phyloP scores from a whole-genome alignment of 208 protist genomes.

The Wallacemonas sp. region DNA sequence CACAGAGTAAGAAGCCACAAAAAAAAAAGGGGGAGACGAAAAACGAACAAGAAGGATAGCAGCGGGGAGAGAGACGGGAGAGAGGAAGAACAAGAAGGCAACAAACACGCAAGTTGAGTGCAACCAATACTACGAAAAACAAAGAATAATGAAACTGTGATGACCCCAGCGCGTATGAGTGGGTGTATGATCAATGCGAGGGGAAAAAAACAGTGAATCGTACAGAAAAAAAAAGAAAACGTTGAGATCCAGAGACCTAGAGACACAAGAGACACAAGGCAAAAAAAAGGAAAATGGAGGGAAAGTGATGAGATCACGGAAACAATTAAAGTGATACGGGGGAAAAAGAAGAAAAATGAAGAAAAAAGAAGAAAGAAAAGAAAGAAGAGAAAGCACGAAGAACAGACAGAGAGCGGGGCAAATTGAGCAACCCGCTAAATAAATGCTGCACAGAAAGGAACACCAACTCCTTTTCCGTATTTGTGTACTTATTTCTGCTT shows the following conservation, averaged over 20 bases:
- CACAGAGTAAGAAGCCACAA: slow-evolving; percentile 16
- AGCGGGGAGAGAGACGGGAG: slow-evolving; percentile 2
- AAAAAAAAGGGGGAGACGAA: background rate
- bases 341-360: slow-evolving; percentile 2
- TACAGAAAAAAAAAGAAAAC: slow-evolving; percentile 12
- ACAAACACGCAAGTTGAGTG: too few species aligned
- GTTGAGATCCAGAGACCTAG: too few species aligned
- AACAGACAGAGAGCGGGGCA: background rate
- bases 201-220: background rate
- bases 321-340: background rate
- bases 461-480: too few species aligned
- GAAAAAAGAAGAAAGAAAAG: slow-evolving; percentile 12
- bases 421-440: too few species aligned
- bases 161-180: too few species aligned
- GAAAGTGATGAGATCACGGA: background rate
- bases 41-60: slow-evolving; percentile 6
- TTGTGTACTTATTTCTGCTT: too few species aligned
- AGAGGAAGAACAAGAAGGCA: slow-evolving; percentile 4
- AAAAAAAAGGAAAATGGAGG: background rate
- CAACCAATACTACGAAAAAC: too few species aligned
- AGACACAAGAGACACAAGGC: background rate
- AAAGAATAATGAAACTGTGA: too few species aligned
- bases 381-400: slow-evolving; percentile 9
- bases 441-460: too few species aligned
- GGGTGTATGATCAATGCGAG: too few species aligned